Percentiles rank a stretch among this genome's conserved stretches.
Evolutionary conservation across 2,329 filamentous ascomycete species (phyloP).

Genomic region (Alternaria sp.): DNA sequence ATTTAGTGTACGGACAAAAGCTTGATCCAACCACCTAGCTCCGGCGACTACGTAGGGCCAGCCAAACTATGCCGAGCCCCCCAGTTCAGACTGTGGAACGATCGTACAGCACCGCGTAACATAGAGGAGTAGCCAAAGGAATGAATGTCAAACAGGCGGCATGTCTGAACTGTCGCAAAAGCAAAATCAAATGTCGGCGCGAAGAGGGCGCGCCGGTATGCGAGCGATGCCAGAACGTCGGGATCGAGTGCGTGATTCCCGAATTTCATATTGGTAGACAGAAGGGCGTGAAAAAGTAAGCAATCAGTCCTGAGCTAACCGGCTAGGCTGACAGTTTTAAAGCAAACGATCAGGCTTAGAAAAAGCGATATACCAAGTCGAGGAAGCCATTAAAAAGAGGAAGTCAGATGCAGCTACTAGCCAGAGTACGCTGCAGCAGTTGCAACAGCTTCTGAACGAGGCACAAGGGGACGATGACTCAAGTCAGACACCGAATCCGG

Average conservation of each 20-base stretch:
- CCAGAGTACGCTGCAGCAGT: constrained; percentile 39
- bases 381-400: constrained; percentile 64
- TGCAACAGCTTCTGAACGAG: constrained; percentile 62
- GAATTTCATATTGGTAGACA: constrained; percentile 75
- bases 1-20: neutral
- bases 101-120: neutral
- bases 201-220: constrained; percentile 65
- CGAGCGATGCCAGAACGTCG: constrained; percentile 67
- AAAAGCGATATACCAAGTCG: constrained; percentile 77
- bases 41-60: neutral
- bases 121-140: constrained; percentile 3
- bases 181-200: constrained; percentile 69
- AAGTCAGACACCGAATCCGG: constrained; percentile 1
- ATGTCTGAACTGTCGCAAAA: constrained; percentile 70
- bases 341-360: constrained; percentile 78
- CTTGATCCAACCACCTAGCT: neutral
- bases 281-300: constrained; percentile 79
- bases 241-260: constrained; percentile 70
- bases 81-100: neutral
- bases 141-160: constrained; percentile 58
- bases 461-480: constrained; percentile 50
- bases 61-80: constrained; percentile 8
- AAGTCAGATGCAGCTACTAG: constrained; percentile 36
- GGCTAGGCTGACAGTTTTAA: constrained; percentile 16
- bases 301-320: neutral